Evolutionary conservation across 225 moss, liverwort and hornwort genomes (phyloP).

Genomic region (Pleurozium schreberi): DNA sequence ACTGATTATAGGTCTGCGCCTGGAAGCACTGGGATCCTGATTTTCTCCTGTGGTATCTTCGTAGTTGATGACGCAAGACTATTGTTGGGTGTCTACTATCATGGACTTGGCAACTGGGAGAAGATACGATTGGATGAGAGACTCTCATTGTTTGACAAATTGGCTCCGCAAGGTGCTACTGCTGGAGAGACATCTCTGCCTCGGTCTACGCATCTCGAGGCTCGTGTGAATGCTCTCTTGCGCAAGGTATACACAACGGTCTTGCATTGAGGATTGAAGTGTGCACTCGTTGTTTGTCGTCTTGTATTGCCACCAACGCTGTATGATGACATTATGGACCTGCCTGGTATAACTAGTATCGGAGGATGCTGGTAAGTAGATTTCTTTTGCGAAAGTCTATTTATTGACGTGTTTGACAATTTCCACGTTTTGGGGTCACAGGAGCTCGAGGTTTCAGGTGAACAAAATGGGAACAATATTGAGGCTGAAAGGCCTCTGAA

Average conservation of each 20-base stretch:
- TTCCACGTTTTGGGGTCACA: constrained; percentile 8
- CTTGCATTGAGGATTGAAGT: not conserved
- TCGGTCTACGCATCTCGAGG: constrained; percentile 83
- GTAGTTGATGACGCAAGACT: constrained; percentile 95
- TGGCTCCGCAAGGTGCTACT: constrained; percentile 82
- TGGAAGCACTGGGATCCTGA: not conserved
- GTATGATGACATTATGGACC: not conserved
- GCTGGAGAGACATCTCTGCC: constrained; percentile 85
- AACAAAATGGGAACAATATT: constrained; percentile 41
- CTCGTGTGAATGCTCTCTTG: constrained; percentile 76
- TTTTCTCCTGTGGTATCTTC: not conserved
- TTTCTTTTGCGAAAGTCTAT: not conserved
- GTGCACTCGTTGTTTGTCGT: not conserved
- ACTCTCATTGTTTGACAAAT: constrained; percentile 65
- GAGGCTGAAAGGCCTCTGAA: constrained; percentile 44
- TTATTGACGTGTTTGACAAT: not conserved
- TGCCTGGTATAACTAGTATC: not conserved
- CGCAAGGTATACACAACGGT: constrained; percentile 47
- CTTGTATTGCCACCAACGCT: not conserved
- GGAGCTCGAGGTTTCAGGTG: constrained; percentile 90
- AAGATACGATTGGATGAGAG: constrained; percentile 76
- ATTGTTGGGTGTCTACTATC: constrained; percentile 82
- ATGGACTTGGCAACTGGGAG: constrained; percentile 98
- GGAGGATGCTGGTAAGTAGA: not conserved
- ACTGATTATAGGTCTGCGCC: not conserved